phyloP scores from a whole-genome alignment of 768 basidiomycete genomes.

The Coprinopsis sp. region DNA sequence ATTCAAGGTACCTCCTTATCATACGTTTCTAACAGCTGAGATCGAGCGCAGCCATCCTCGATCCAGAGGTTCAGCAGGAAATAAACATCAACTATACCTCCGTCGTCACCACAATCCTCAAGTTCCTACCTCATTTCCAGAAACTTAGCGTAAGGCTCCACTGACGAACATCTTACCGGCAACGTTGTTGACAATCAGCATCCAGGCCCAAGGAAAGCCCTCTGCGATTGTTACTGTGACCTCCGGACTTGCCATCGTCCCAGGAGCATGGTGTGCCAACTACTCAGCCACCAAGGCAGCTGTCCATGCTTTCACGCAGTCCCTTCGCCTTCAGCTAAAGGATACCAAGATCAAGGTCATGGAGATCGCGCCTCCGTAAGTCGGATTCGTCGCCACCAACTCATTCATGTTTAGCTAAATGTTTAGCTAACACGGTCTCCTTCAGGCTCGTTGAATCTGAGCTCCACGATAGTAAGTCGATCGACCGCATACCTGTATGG shows the following conservation, averaged over 20 bases:
- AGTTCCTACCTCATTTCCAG: slow-evolving; percentile 51
- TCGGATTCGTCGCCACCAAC: neutral
- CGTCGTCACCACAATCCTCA: slow-evolving; percentile 41
- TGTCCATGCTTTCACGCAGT: slow-evolving; percentile 41
- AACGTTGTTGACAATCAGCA: neutral
- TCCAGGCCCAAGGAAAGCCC: slow-evolving; percentile 35
- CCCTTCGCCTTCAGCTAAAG: slow-evolving; percentile 39
- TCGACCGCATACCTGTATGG: neutral
- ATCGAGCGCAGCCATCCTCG: neutral
- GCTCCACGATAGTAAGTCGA: slow-evolving; percentile 45
- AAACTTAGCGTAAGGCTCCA: slow-evolving; percentile 41
- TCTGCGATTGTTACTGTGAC: slow-evolving; percentile 45
- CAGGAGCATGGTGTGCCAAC: slow-evolving; percentile 33
- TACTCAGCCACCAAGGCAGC: slow-evolving; percentile 55
- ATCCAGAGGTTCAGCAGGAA: slow-evolving; percentile 40
- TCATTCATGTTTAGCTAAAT: neutral
- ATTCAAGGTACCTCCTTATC: too few species aligned
- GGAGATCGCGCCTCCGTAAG: slow-evolving; percentile 53
- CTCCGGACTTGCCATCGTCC: slow-evolving; percentile 42
- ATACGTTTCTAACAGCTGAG: slow-evolving; percentile 1
- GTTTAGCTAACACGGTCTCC: too few species aligned
- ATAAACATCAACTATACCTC: slow-evolving; percentile 52
- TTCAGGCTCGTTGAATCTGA: slow-evolving; percentile 53
- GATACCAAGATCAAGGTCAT: slow-evolving; percentile 46
- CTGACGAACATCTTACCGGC: neutral